Percentiles rank a stretch among this genome's conserved stretches.
These are phyloP conservation scores for Sphagnurus paluster DNA, from an alignment of 1,284 basidiomycete species.

Conservation along the genomic window DNA sequence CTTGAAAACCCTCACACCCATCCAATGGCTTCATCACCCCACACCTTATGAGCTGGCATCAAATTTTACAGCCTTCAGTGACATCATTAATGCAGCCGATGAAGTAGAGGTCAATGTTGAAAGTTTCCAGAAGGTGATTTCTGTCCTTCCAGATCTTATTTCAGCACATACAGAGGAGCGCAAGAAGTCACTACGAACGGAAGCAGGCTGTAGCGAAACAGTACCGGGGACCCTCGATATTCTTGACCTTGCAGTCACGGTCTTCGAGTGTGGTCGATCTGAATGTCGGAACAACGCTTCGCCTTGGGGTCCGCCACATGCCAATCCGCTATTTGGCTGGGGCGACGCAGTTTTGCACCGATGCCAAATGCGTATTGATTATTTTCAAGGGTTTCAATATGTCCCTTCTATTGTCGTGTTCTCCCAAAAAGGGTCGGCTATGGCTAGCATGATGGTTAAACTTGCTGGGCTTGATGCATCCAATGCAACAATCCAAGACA, in stretches of 20 bases:
- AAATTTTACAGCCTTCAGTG: not conserved
- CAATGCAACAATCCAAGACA: constrained; percentile 1
- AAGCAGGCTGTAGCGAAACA: no score
- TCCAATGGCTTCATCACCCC: not conserved
- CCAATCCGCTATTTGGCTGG: constrained; percentile 11
- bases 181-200: no score
- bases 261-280: constrained; percentile 1
- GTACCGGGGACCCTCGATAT: constrained; percentile 4
- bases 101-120: constrained; percentile 1
- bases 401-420: not conserved
- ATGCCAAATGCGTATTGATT: not conserved
- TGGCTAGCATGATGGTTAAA: not conserved
- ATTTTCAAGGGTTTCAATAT: not conserved
- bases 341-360: not conserved
- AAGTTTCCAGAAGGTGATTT: constrained; percentile 1
- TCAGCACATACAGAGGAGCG: not conserved
- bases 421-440: not conserved
- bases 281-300: not conserved
- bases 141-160: not conserved
- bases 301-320: not conserved
- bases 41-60: not conserved
- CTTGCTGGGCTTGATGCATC: constrained; percentile 1
- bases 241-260: constrained; percentile 1
- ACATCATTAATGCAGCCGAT: not conserved
- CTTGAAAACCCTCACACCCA: not conserved